Evolutionary conservation across 2,329 filamentous ascomycete genomes (phyloP).

Genomic region (Calonectria hawksworthii): DNA sequence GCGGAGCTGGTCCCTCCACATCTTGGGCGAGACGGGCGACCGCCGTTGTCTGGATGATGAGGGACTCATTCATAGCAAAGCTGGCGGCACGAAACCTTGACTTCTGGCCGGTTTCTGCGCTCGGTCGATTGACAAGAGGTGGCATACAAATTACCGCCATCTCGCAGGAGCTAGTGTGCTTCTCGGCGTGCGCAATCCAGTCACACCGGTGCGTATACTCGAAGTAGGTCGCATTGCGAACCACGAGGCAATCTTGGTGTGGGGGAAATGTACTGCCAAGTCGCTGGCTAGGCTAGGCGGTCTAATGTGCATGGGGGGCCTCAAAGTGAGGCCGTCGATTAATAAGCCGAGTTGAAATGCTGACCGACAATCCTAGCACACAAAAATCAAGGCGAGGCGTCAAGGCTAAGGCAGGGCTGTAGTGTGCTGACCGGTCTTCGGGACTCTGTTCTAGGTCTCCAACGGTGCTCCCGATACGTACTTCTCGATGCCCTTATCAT

Average conservation of each 20-base stretch:
- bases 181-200: not conserved
- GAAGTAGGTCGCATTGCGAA: not conserved
- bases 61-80: no score
- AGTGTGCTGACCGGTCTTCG: not conserved
- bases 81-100: no score
- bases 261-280: not conserved
- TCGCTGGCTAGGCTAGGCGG: not conserved
- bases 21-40: not conserved
- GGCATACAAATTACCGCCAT: not conserved
- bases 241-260: not conserved
- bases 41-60: no score
- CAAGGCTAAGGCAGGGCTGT: not conserved
- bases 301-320: not conserved
- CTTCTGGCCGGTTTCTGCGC: not conserved
- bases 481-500: not conserved
- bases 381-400: not conserved
- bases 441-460: not conserved
- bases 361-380: not conserved
- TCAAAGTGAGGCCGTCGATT: not conserved
- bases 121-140: not conserved
- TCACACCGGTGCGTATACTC: not conserved
- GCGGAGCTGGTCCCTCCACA: not conserved
- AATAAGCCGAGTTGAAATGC: not conserved
- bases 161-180: not conserved
- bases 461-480: not conserved